Base-by-base conservation (phyloP, 179 eudicot species). In the Silene coronaria region DNA sequence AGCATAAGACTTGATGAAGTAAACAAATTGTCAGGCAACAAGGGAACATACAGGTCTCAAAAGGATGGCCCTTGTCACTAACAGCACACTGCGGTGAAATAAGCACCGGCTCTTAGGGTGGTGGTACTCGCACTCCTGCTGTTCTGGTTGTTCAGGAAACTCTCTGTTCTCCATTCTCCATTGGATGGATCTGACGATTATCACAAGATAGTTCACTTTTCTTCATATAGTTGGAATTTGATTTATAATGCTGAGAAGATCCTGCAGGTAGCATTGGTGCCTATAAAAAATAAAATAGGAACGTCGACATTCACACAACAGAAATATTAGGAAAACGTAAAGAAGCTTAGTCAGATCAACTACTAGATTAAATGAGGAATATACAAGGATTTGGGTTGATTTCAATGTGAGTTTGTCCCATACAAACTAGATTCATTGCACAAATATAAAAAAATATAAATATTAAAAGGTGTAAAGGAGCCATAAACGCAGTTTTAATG, bases 11-110 rank as follows among this genome's bases (percentile, higher is more conserved):
- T 36, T 36, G 42, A 36, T 5, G 42, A 36, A 36, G 42, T 36
- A 36, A 36, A 36, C 7, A 8, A 38, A 38, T 9, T 38, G 45
- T 34, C 1, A 38, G 5, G n/a, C 57, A 26, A 28, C 3, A 63
- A 11, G 65, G 51, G 48, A 42, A 81, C 88, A 36, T 80, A 85
- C 88, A 76, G 81, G 84, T 79, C 86, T 76, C 22, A 83, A 38
- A 57, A 70, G 88, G 86, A 55, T 80, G 86, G 74, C 88, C 86
- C 23, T 84, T 75, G 11, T 76, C 76, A 53, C 61, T 82, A 48
- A 82, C 71, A 67, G 84, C 72, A 64, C 70, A 78, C 36, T 77
- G 57, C 17, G 82, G 61, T 14, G 73, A 53, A 21, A 78, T 61
- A 60, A 79, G 74, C 42, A 66, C 62, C 80, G 79, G 76, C 70